These are phyloP conservation scores for Apostasia ramifera DNA, from an alignment of 106 monocot species.

Conservation along the genomic window DNA sequence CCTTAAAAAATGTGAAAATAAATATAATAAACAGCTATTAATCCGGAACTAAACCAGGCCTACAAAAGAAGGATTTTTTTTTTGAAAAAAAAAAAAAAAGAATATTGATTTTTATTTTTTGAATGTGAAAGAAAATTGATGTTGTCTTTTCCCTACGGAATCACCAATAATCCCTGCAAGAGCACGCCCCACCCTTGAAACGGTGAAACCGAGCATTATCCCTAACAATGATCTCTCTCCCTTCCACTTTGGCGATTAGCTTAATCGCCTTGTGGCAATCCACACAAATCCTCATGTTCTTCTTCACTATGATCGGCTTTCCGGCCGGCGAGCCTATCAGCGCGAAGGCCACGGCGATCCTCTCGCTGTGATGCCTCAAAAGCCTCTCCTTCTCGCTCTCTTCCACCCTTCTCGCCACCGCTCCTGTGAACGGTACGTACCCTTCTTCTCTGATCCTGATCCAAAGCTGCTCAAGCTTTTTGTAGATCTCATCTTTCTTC, in stretches of 20 bases:
- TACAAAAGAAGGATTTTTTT: no score
- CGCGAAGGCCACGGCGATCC: constrained; percentile 63
- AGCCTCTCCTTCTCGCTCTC: constrained; percentile 47
- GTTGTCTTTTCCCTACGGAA: not conserved
- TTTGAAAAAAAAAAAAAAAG: no score
- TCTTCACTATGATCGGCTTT: constrained; percentile 54
- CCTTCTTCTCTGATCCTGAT: constrained; percentile 41
- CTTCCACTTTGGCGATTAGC: constrained; percentile 47
- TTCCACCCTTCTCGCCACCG: constrained; percentile 28
- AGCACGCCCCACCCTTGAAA: constrained; percentile 52
- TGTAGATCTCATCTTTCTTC: constrained; percentile 33
- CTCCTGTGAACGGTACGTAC: constrained; percentile 36
- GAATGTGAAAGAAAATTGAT: no score
- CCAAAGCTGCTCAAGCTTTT: constrained; percentile 41
- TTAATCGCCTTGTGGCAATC: constrained; percentile 67
- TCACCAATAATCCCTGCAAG: constrained; percentile 80
- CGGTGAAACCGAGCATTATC: constrained; percentile 65
- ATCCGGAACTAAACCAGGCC: no score
- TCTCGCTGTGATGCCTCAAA: constrained; percentile 57
- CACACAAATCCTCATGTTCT: constrained; percentile 56
- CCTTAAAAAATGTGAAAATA: no score
- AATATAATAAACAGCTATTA: no score
- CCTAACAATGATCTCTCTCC: constrained; percentile 57
- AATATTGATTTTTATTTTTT: no score
- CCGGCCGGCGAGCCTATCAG: constrained; percentile 25